Base-by-base conservation (phyloP, 331 rosid genomes). In the Erythrophleum ivorense region DNA sequence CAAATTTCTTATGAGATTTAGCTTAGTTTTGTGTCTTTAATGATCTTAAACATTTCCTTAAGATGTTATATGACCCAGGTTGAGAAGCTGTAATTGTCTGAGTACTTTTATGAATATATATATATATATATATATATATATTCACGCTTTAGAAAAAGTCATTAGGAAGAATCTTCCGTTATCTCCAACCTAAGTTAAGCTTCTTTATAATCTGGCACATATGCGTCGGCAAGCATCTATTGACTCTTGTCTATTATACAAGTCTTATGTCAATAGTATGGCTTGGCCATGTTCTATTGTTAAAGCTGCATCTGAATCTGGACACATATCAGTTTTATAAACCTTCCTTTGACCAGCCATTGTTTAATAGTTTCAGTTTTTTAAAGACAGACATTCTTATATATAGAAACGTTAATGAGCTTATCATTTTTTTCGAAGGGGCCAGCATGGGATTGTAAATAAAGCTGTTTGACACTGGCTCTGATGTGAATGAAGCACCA, bases 201-300 rank as follows among this genome's bases (percentile, higher is more conserved):
- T 54, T 57, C 78, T 78, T 78, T 55, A 78, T 80, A 78, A 64
- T 83, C 55, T 74, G 74, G 72, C 80, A 65, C 9, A 46, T 24
- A 43, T 6, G 2, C 3, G 68, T 19, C 36, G 69, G 60, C 21
- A 38, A 9, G 69, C 58, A 63, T 73, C 73, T 40, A n/a, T 73
- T 63, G 43, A 9, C 33, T 38, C 24, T 49, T 73, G 38, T 76
- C 55, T 76, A 52, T 43, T 3, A 21, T 40, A 7, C 67, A 72
- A 18, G 38, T 33, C 52, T 2, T 33, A 77, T 3, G 7, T 40
- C 72, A 75, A 75, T 29, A 31, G 18, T 75, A 60, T 78, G 76
- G 55, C 36, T 73, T 41, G 86, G 41, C 31, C 38, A 41, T 43
- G 53, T 55, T 52, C 55, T 38, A 15, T 53, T 36, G 19, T 50